Evolutionary conservation across 495 filamentous ascomycete genomes (phyloP), one percentile per base, ranked within the genome.

Genomic region (Hypoxylon subgilvum): DNA sequence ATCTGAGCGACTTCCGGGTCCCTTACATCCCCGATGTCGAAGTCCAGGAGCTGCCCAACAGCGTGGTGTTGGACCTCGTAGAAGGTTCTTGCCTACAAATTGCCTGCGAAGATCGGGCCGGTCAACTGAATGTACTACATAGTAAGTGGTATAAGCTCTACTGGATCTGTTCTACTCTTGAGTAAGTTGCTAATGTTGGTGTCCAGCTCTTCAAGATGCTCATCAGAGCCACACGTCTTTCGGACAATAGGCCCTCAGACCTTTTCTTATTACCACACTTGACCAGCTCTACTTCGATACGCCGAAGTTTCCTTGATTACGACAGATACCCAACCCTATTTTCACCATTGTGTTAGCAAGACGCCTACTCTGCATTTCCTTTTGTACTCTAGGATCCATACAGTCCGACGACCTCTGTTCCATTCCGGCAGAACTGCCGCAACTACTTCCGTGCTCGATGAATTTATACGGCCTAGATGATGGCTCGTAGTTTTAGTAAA

Each of bases 1-100:
- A 92, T 65, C 77, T 97, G 36, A 84, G 82, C 54, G 90, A 94
- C 42, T 95, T 97, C 76, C 80, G 81, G 55, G 72, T 76, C 7
- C 91, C 91, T 4, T 89, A 85, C 57, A 79, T 89, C 6, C 92
- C 92, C 1, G 91, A 96, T 72, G 85, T 92, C 60, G 92, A 97
- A 53, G 76, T 87, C 59, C 88, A 96, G 71, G 92, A 97, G 74
- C 71, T 97, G 30, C 89, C 92, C 7, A 88, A 95, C 66, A 92
- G 88, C 68, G 88, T 96, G 12, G 71, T 93, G 32, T 78, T 96
- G 34, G 90, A 95, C 63, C 91, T 96, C 64, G 68, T 87, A 5
- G 88, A 92, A 63, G 90, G 90, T n/a, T 88, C 86, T 50, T 86
- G 84, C 17, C 77, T 96, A 32, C 92, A 96, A 70, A 85, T 90